These are phyloP conservation scores for Leptographium procerum DNA, from an alignment of 2,329 filamentous ascomycete species.

Conservation along the genomic window DNA sequence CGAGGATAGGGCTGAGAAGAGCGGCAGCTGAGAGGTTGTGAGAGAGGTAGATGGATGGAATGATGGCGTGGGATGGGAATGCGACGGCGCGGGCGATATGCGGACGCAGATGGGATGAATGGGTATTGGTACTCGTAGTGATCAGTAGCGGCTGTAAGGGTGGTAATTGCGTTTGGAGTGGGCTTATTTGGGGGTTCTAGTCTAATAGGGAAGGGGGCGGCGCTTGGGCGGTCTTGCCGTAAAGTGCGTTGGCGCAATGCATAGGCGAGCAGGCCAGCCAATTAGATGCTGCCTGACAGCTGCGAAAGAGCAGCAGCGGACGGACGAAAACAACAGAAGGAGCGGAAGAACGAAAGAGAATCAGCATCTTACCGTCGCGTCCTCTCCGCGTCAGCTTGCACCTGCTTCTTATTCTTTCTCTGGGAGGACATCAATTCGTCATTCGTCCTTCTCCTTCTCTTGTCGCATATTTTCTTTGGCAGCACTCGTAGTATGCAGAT, in stretches of 20 bases:
- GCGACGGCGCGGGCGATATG: conserved; percentile 6
- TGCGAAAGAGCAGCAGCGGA: background rate
- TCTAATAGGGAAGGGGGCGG: background rate
- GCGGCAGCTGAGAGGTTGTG: background rate
- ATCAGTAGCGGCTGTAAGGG: background rate
- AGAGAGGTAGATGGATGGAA: background rate
- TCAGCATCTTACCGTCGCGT: background rate
- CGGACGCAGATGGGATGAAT: background rate
- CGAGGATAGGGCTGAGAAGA: background rate
- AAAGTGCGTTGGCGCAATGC: background rate
- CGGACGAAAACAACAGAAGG: background rate
- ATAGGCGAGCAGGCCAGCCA: background rate
- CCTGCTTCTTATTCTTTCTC: background rate
- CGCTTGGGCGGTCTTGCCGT: background rate
- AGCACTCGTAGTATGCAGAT: no score
- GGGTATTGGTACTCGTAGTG: background rate
- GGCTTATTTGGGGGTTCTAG: background rate
- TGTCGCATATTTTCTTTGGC: no score
- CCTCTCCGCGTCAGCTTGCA: background rate
- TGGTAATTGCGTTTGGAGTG: background rate
- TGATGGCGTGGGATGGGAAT: conserved; percentile 5
- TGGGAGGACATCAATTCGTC: no score
- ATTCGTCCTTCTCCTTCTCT: no score
- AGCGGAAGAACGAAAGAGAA: background rate
- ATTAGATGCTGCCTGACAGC: background rate